These are phyloP conservation scores for Chenopodium berlandieri DNA, from an alignment of 148 eudicot species.

Conservation along the genomic window DNA sequence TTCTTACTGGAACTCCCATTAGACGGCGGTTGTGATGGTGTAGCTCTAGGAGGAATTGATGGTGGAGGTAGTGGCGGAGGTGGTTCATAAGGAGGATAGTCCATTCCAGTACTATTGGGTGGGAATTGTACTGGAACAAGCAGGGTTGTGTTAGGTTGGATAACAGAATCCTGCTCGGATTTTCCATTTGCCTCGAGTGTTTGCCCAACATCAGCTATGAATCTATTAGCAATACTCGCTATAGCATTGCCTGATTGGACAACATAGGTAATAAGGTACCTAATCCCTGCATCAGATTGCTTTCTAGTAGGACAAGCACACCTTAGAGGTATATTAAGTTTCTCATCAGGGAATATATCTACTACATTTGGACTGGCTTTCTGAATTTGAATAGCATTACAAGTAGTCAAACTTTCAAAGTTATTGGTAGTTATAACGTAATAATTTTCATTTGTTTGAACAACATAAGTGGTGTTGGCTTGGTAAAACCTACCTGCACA, in stretches of 20 bases:
- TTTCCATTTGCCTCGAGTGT: conserved; percentile 64
- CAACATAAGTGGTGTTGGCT: conserved; percentile 45
- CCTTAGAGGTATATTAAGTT: conserved; percentile 59
- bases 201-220: conserved; percentile 50
- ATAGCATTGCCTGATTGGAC: conserved; percentile 26
- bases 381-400: conserved; percentile 54
- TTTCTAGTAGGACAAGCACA: conserved; percentile 86
- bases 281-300: conserved; percentile 51
- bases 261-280: conserved; percentile 64
- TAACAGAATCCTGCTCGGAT: conserved; percentile 39
- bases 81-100: conserved; percentile 35
- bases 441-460: conserved; percentile 29
- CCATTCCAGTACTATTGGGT: conserved; percentile 45
- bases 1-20: conserved; percentile 23
- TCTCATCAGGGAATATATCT: conserved; percentile 10
- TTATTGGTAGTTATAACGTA: conserved; percentile 42
- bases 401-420: conserved; percentile 68
- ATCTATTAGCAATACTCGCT: conserved; percentile 32
- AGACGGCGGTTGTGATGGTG: conserved; percentile 11
- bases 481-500: conserved; percentile 72
- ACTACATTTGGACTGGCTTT: conserved; percentile 27
- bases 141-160: conserved; percentile 65
- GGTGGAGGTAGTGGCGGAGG: conserved; percentile 41
- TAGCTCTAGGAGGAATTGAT: conserved; percentile 22
- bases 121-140: conserved; percentile 65